Conservation (phyloP, 164 flowering plant genomes). For the Saururus chinensis region DNA sequence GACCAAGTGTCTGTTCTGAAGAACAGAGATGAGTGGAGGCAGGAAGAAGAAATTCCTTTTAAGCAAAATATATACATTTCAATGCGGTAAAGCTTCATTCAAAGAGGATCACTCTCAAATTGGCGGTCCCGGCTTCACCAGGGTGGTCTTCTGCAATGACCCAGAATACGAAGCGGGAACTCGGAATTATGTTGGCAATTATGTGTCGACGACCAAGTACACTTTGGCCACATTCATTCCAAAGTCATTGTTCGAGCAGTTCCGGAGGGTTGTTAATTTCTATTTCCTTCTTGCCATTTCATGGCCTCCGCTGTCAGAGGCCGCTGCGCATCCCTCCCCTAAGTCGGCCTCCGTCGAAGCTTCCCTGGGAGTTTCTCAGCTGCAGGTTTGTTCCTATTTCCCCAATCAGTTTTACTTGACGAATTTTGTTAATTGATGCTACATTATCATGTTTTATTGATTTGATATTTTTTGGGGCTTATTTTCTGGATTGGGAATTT, state of each 20-base stretch:
- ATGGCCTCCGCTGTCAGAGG: conserved; percentile 70
- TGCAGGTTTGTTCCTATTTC: not conserved
- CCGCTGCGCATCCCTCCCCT: conserved; percentile 30
- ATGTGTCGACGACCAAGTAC: conserved; percentile 72
- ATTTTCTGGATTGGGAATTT: no score
- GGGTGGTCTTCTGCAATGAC: conserved; percentile 60
- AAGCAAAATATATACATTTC: conserved; percentile 46
- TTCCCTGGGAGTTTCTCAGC: conserved; percentile 29
- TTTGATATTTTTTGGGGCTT: no score
- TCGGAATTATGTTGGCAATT: conserved; percentile 36
- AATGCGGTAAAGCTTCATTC: conserved; percentile 41
- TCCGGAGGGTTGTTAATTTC: conserved; percentile 66
- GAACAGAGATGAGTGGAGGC: conserved; percentile 20
- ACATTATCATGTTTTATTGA: not conserved
- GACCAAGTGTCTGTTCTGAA: no score
- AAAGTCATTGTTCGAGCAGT: conserved; percentile 73
- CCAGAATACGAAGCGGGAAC: conserved; percentile 40
- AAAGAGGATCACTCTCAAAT: conserved; percentile 48
- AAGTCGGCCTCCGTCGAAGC: conserved; percentile 36
- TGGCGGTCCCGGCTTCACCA: conserved; percentile 75
- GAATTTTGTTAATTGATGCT: not conserved
- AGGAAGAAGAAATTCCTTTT: conserved; percentile 42
- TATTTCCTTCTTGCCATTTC: conserved; percentile 50
- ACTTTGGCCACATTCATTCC: conserved; percentile 53
- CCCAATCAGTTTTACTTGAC: no score